Base-by-base conservation (phyloP, 179 eudicot species). In the Drosera spatulata region DNA sequence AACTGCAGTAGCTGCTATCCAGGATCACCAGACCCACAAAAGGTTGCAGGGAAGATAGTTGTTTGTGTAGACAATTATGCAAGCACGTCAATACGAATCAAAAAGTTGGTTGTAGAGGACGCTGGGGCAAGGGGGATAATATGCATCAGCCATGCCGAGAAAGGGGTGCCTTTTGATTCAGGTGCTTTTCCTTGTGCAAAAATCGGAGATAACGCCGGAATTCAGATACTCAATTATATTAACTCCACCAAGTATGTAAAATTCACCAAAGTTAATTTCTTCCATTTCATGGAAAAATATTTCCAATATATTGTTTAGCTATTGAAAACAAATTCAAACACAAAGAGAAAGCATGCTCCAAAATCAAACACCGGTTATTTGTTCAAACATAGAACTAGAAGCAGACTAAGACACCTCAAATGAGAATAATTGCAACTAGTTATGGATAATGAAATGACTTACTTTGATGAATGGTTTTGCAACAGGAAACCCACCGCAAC, bases 1-100 rank as follows among this genome's bases (percentile, higher is more conserved):
- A 40, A 39, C n/a, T 73, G 65, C 76, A 84, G 91, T 68, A 77
- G 80, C 55, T 85, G 91, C 72, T 60, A 69, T 56, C 87, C 85
- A 42, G 91, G 85, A 56, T 77, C 91, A 10, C 41, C 82, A 43
- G 72, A 85, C 58, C 59, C 73, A 22, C 63, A 58, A 13, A 79
- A 73, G 68, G 80, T 67, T 15, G 75, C 76, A 2, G 91, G 91
- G 39, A 85, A 79, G 61, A 82, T 85, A 52, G 42, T 82, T 39
- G 78, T 82, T 22, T 85, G 91, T 65, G 15, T 66, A 10, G 67
- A 77, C 46, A 79, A 46, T n/a, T 74, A 71, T 64, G 71, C 77
- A 10, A 56, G 65, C 44, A 59, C 73, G 38, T 38, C 85, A 44
- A 73, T 78, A 63, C 55, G 54, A 62, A 81, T 79, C 13, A 79